Conservation (phyloP, 2,329 filamentous ascomycete species). For the Colletotrichum costaricense region DNA sequence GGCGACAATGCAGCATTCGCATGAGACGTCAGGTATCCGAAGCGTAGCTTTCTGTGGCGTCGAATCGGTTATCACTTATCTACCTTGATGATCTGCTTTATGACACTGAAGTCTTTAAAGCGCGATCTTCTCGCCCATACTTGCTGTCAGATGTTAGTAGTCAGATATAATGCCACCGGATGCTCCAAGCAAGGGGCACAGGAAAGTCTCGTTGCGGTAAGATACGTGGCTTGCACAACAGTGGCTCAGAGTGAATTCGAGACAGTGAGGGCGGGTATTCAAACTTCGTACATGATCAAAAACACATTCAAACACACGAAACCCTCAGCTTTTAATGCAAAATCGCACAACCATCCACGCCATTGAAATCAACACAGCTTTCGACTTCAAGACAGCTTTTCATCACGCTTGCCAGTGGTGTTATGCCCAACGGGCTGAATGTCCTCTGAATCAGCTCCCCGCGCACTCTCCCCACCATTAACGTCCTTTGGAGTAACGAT, state of each 20-base stretch:
- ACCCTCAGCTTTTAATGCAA: not conserved
- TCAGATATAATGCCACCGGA: not conserved
- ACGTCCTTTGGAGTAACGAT: conserved; percentile 6
- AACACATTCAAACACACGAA: not conserved
- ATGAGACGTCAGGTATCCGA: not conserved
- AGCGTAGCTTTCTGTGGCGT: not conserved
- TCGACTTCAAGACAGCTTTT: conserved; percentile 23
- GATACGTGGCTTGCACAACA: not conserved
- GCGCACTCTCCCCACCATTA: conserved; percentile 31
- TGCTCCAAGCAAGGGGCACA: not conserved
- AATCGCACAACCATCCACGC: not conserved
- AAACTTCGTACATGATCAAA: not conserved
- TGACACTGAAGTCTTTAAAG: not conserved
- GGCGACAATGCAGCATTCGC: not conserved
- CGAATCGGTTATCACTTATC: not conserved
- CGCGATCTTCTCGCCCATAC: not conserved
- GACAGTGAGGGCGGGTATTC: not conserved
- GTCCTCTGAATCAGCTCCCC: conserved; percentile 34
- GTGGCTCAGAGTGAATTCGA: not conserved
- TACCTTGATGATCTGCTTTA: not conserved
- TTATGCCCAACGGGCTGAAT: conserved; percentile 23
- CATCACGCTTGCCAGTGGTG: conserved; percentile 23
- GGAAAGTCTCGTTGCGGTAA: not conserved
- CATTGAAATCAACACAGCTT: too few species aligned
- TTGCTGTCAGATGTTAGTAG: not conserved